Percentiles rank a stretch among this genome's conserved stretches.
These are phyloP conservation scores for Cryptococcus depauperatus DNA, from an alignment of 1,284 basidiomycete genomes.

Conservation along the genomic window DNA sequence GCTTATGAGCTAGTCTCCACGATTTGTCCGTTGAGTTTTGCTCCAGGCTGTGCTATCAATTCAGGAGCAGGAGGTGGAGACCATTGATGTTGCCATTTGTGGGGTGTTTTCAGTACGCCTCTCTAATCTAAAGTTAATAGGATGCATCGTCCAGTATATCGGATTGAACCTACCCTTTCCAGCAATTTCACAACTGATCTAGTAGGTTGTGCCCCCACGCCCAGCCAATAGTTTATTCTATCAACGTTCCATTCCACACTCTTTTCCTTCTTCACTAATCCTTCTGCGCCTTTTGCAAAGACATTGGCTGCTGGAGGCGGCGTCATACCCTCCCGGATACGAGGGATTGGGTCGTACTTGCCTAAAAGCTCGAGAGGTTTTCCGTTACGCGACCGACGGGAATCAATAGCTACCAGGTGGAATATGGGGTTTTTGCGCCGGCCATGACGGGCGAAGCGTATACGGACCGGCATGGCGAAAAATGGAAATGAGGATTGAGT, in stretches of 20 bases:
- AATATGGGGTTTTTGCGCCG: conserved; percentile 68
- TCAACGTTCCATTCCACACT: conserved; percentile 82
- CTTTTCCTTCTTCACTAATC: conserved; percentile 51
- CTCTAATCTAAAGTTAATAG: conserved; percentile 17
- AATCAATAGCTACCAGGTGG: conserved; percentile 76
- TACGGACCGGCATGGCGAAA: conserved; percentile 59
- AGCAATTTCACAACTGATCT: conserved; percentile 68
- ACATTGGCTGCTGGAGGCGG: conserved; percentile 36
- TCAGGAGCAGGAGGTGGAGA: conserved; percentile 17
- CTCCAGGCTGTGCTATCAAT: too few species aligned
- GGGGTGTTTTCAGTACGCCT: conserved; percentile 33
- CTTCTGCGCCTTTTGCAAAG: conserved; percentile 23
- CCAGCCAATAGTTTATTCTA: conserved; percentile 83
- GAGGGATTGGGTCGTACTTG: conserved; percentile 65
- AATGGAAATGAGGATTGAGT: neutral
- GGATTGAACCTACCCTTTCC: conserved; percentile 59
- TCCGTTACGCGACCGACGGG: conserved; percentile 68
- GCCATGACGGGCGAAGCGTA: conserved; percentile 81
- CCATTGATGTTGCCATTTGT: conserved; percentile 40
- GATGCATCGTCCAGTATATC: neutral
- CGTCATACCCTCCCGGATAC: conserved; percentile 18
- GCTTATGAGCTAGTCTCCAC: too few species aligned
- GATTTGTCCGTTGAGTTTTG: too few species aligned
- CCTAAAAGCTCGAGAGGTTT: conserved; percentile 84
- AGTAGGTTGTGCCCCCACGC: conserved; percentile 73